Evolutionary conservation across 192 early-diverging fungal genomes (phyloP).

Genomic region (Kappamyces sp.): DNA sequence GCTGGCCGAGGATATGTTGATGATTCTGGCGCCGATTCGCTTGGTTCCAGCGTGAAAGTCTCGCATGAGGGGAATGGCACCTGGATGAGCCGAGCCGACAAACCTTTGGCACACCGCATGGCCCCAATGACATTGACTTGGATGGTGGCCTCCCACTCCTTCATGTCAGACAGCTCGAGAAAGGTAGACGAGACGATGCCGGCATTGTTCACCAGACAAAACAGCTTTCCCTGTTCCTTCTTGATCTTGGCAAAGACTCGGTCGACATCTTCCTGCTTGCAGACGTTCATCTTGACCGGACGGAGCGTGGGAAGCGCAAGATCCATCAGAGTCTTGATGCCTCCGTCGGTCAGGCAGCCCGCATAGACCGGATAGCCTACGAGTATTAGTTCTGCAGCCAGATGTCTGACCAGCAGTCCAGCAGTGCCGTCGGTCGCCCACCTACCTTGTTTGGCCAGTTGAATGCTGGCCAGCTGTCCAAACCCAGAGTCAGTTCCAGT

Average conservation of each 20-base stretch:
- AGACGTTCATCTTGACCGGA: conserved; percentile 5
- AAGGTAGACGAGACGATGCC: conserved; percentile 1
- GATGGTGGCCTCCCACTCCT: conserved; percentile 12
- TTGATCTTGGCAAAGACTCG: conserved; percentile 2
- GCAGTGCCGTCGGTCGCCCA: no score
- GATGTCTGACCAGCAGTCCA: no score
- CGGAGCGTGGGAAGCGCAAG: conserved; percentile 1
- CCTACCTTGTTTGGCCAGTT: conserved; percentile 1
- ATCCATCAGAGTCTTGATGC: neutral
- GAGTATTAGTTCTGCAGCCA: no score
- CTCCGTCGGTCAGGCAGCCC: conserved; percentile 3
- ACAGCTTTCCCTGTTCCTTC: neutral
- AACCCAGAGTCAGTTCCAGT: conserved; percentile 16
- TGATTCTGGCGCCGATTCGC: neutral
- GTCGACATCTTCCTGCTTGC: conserved; percentile 10
- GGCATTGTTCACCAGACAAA: conserved; percentile 18
- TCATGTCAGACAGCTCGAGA: conserved; percentile 15
- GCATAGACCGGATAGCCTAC: conserved; percentile 13
- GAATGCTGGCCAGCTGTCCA: conserved; percentile 5
- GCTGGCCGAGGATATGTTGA: conserved; percentile 12
- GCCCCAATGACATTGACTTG: conserved; percentile 13
- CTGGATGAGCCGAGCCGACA: no score
- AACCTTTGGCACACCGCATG: conserved; percentile 10
- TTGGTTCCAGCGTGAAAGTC: neutral
- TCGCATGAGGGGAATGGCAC: conserved; percentile 12